Evolutionary conservation across 2,329 filamentous ascomycete species (phyloP), one percentile per base, ranked within the genome.

Genomic region (Aspergillus fischeri): DNA sequence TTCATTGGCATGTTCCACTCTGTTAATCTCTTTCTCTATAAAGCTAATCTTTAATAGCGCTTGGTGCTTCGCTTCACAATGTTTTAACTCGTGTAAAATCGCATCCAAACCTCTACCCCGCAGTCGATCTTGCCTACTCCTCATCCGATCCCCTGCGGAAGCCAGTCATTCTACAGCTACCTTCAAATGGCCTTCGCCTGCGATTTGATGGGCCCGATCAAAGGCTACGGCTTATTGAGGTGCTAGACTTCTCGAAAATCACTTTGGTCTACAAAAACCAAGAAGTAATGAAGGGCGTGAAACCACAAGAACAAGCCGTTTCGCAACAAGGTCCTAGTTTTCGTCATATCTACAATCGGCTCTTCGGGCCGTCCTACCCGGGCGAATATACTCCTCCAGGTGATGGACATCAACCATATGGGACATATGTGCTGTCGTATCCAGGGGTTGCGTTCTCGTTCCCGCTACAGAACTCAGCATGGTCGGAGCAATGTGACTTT

Each of bases 121-220:
- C 88, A 66, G 86, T 97, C 71, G 88, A 97, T 65, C 79, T 97
- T 35, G 82, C 87, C 48, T 95, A 94, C 75, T 91, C 91, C 28
- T 82, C 86, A n/a, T 78, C 84, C 17, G 78, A 86, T 11, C 93
- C 94, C 3, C 82, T 97, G 35, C 81, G 81, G 32, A 84, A 90
- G 28, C 90, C 92, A 0, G 83, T 97, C 20, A 79, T 90, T 47
- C 76, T 97, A 55, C 82, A 81, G 20, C 83, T 99, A 3, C 90
- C 92, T 1, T 83, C 85, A 3, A 99, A 97, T 75, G 94, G 94
- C 28, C 75, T 99, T 29, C 89, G 93, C 11, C 78, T 99, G 53
- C 91, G 91, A 45, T 99, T 99, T 70, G 94, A 99, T 70, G 94
- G 92, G 0, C 87, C 90, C 3, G 92, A 97, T 67, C 94, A 99